Conservation (phyloP, 495 filamentous ascomycete genomes). For the Tetracladium marchalianum region DNA sequence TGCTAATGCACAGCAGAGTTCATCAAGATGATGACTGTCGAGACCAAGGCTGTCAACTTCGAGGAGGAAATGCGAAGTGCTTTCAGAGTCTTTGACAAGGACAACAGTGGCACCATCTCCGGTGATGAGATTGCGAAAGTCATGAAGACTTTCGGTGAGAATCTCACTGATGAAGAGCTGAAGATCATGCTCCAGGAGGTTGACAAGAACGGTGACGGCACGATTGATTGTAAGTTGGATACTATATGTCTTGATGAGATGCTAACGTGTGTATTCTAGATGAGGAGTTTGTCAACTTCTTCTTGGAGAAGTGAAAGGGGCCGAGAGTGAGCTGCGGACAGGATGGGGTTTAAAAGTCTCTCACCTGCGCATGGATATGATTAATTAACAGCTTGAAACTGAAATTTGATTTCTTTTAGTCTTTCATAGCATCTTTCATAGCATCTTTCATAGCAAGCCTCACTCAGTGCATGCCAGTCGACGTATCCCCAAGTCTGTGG, state of each 20-base stretch:
- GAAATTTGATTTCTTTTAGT: too few relatives aligned
- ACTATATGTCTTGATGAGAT: background rate
- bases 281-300: slow-evolving; percentile 11
- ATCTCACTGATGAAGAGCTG: slow-evolving; percentile 34
- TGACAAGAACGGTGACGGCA: slow-evolving; percentile 36
- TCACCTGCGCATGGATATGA: too few relatives aligned
- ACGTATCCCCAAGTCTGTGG: too few relatives aligned
- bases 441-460: too few relatives aligned
- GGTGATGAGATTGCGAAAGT: slow-evolving; percentile 34
- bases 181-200: slow-evolving; percentile 39
- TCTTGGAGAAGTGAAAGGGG: background rate
- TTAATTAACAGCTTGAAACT: too few relatives aligned
- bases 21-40: slow-evolving; percentile 34
- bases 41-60: slow-evolving; percentile 28
- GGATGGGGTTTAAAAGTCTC: too few relatives aligned
- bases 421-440: too few relatives aligned
- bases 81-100: slow-evolving; percentile 40
- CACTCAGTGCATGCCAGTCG: too few relatives aligned
- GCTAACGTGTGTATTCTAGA: background rate
- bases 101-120: slow-evolving; percentile 36
- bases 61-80: slow-evolving; percentile 36
- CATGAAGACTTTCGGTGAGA: slow-evolving; percentile 36
- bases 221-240: slow-evolving; percentile 34
- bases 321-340: too few relatives aligned
- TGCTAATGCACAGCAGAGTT: slow-evolving; percentile 25